phyloP scores from a whole-genome alignment of 306 rosid genomes.

The Cucurbita maxima region DNA sequence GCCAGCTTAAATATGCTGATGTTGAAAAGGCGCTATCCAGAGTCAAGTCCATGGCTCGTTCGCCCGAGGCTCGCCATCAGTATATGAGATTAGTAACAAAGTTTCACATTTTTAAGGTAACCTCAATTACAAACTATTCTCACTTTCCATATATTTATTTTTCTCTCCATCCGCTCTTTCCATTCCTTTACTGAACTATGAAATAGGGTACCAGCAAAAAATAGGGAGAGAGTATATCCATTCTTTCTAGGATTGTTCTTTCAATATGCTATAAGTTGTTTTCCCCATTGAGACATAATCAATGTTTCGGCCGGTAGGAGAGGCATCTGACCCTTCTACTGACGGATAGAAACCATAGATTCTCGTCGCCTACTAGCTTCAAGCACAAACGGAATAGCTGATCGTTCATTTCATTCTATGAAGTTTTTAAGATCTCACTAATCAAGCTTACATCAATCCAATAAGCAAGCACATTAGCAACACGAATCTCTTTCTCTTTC shows the following conservation, averaged over 20 bases:
- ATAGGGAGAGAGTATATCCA: not conserved
- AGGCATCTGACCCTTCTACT: no score
- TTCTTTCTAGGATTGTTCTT: not conserved
- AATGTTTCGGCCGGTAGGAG: no score
- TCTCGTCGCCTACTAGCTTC: no score
- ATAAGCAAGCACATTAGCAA: no score
- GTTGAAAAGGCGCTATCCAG: constrained; percentile 56
- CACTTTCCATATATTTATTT: not conserved
- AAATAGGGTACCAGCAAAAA: not conserved
- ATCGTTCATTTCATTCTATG: no score
- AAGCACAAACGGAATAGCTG: no score
- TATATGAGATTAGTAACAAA: constrained; percentile 44
- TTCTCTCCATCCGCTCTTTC: not conserved
- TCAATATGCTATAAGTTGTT: not conserved
- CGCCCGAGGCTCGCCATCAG: constrained; percentile 52
- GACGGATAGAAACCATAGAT: no score
- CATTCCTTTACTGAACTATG: not conserved
- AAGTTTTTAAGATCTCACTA: no score
- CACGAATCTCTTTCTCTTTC: no score
- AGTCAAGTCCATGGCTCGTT: constrained; percentile 47
- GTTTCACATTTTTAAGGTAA: constrained; percentile 36
- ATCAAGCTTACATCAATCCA: no score
- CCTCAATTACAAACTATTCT: not conserved
- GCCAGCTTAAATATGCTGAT: constrained; percentile 46
- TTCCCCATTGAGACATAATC: not conserved